phyloP scores from a whole-genome alignment of 176 grass and related monocot genomes.

The Carex scoparia region DNA sequence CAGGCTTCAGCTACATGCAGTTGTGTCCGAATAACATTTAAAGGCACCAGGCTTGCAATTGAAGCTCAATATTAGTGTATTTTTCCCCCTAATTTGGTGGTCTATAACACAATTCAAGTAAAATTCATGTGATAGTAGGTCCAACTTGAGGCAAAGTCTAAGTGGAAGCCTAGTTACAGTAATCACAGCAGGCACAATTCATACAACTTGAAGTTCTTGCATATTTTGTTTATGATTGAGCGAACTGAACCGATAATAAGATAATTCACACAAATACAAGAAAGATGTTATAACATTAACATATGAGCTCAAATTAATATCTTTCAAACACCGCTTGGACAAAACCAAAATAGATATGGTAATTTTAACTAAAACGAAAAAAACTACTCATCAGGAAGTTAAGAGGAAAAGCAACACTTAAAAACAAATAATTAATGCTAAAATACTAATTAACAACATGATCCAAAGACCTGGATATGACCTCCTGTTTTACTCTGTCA shows the following conservation, averaged over 20 bases:
- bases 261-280: not conserved
- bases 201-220: not conserved
- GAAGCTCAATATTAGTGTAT: not conserved
- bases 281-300: not conserved
- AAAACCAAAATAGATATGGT: not conserved
- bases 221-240: too few relatives aligned
- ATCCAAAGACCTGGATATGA: not conserved
- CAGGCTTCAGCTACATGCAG: not conserved
- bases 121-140: not conserved
- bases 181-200: not conserved
- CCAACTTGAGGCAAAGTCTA: not conserved
- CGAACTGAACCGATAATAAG: not conserved
- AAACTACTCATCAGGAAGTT: not conserved
- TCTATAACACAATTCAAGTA: not conserved
- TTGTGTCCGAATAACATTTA: too few relatives aligned
- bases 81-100: not conserved
- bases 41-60: not conserved
- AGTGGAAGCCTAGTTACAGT: not conserved
- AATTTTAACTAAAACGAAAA: not conserved
- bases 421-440: not conserved
- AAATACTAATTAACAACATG: not conserved
- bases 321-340: not conserved
- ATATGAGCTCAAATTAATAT: not conserved
- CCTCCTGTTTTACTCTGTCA: not conserved
- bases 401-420: not conserved